Percentiles rank a stretch among this genome's conserved stretches.
Evolutionary conservation across 495 filamentous ascomycete species (phyloP).

Genomic region (Talaromyces stipitatus): DNA sequence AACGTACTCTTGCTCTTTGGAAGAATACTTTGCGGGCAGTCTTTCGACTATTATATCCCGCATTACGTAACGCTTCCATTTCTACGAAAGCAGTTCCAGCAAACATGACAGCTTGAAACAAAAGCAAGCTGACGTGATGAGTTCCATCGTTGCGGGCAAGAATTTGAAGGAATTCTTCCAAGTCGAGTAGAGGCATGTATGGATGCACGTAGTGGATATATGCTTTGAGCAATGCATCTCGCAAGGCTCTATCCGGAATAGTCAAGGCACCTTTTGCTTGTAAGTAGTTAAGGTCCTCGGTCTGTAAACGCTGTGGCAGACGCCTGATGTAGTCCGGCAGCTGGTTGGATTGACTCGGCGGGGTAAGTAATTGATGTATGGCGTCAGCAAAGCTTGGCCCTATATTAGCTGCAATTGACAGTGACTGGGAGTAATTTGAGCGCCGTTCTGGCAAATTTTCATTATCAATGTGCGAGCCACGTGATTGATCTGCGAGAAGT

Average conservation of each 20-base stretch:
- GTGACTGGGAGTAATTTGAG: background rate
- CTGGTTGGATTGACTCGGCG: conserved; percentile 21
- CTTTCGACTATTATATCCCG: conserved; percentile 64
- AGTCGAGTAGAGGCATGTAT: conserved; percentile 80
- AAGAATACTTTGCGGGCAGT: conserved; percentile 73
- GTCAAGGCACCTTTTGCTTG: conserved; percentile 66
- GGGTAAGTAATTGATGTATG: conserved; percentile 34
- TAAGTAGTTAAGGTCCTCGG: conserved; percentile 70
- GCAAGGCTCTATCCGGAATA: conserved; percentile 56
- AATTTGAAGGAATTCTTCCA: conserved; percentile 62
- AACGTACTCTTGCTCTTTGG: conserved; percentile 61
- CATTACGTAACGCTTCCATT: conserved; percentile 55
- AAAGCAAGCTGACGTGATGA: conserved; percentile 65
- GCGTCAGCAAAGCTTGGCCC: conserved; percentile 3
- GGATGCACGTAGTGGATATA: conserved; percentile 83
- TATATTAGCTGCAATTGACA: conserved; percentile 3
- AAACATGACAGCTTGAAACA: conserved; percentile 82
- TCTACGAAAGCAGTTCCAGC: conserved; percentile 71
- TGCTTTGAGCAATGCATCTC: conserved; percentile 64
- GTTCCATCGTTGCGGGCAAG: conserved; percentile 58
- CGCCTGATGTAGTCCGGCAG: conserved; percentile 69
- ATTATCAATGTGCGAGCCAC: background rate
- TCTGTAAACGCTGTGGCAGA: conserved; percentile 57
- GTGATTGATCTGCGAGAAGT: conserved; percentile 3
- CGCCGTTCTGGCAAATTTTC: background rate